A percentile compares a stretch with the other conserved stretches of the same genome.
Evolutionary conservation across 352 stramenopile genomes (phyloP).

Genomic region (Phytophthora melonis): DNA sequence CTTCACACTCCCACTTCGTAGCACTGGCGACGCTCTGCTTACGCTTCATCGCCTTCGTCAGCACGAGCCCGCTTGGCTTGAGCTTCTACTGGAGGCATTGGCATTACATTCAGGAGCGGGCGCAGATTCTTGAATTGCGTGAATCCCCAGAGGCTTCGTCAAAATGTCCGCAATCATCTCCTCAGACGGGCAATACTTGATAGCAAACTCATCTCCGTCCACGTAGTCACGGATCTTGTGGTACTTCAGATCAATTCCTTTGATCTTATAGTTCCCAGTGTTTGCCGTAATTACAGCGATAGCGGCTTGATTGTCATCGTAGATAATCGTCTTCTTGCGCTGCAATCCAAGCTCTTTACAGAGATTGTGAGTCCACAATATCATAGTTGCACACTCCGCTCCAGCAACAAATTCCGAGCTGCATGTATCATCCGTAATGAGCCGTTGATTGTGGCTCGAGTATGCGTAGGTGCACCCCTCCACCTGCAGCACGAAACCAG

Average conservation of each 20-base stretch:
- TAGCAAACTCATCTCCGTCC: not conserved
- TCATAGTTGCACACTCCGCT: not conserved
- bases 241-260: slow-evolving; percentile 5
- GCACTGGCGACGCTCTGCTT: no score
- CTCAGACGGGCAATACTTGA: slow-evolving; percentile 10
- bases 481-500: not conserved
- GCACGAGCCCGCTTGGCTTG: no score
- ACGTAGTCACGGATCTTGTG: not conserved
- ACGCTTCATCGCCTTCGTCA: no score
- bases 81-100: no score
- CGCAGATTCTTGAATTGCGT: no score
- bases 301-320: not conserved
- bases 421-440: not conserved
- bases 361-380: not conserved
- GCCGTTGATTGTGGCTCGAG: not conserved
- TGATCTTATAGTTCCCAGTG: not conserved
- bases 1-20: no score
- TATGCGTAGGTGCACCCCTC: not conserved
- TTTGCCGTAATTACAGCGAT: not conserved
- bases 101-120: no score
- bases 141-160: not conserved
- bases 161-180: not conserved
- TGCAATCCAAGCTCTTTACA: not conserved
- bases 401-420: not conserved
- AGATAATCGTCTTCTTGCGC: not conserved